phyloP scores from a whole-genome alignment of 305 asterid species.

The Solanum hybrid region DNA sequence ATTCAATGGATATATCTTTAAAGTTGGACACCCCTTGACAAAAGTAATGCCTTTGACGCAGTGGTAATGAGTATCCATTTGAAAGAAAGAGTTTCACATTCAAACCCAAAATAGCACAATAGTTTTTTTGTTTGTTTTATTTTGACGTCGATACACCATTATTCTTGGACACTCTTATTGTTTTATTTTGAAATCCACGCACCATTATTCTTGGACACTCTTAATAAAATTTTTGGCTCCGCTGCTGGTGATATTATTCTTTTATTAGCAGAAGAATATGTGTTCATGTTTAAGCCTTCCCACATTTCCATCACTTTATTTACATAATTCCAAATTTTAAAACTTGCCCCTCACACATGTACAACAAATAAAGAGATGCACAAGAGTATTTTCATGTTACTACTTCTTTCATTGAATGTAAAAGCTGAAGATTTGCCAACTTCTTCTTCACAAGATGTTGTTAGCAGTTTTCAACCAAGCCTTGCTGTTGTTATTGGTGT shows the following conservation, averaged over 20 bases:
- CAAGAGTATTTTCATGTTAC: conserved; percentile 12
- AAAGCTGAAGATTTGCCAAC: conserved; percentile 19
- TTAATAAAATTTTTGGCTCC: not conserved
- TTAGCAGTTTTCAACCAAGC: conserved; percentile 24
- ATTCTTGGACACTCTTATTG: not conserved
- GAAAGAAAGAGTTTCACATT: not conserved
- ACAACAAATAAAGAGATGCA: not conserved
- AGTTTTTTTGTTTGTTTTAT: not conserved
- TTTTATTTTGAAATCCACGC: not conserved
- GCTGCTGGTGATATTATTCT: not conserved
- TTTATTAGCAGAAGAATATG: not conserved
- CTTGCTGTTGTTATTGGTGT: conserved; percentile 30
- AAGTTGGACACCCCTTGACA: not conserved
- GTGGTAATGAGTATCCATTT: no score
- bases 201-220: not conserved
- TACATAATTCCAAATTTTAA: not conserved
- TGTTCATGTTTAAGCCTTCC: not conserved
- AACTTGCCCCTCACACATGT: not conserved
- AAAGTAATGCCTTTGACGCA: no score
- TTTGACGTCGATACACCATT: not conserved
- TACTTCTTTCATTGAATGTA: conserved; percentile 15
- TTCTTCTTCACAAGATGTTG: conserved; percentile 16
- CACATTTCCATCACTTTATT: not conserved
- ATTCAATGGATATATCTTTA: not conserved
- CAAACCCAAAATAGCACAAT: not conserved